A percentile compares a stretch with the other conserved stretches of the same genome.
Evolutionary conservation across 192 early-diverging fungal species (phyloP).

Genomic region (Anaeromyces robustus): DNA sequence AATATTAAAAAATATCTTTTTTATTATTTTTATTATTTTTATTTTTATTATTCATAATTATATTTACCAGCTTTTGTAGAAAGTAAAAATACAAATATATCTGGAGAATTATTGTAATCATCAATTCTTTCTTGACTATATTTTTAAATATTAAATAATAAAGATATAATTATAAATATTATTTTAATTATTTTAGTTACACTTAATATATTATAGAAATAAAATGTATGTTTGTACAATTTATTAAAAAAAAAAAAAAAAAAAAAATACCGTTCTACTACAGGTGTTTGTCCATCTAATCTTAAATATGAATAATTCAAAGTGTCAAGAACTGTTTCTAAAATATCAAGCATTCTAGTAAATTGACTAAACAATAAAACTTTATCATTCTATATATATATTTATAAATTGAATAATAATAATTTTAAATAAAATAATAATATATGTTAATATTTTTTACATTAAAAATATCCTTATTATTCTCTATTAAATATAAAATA

Average conservation of each 20-base stretch:
- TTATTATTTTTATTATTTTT: no score
- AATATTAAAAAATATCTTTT: no score
- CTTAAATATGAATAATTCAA: conserved; percentile 16
- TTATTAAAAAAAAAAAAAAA: background rate
- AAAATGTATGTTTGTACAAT: no score
- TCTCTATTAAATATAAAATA: no score
- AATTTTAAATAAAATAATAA: background rate
- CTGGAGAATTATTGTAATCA: conserved; percentile 42
- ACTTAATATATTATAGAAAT: no score
- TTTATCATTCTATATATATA: conserved; percentile 17
- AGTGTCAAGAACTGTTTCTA: conserved; percentile 21
- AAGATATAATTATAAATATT: no score
- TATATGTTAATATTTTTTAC: no score
- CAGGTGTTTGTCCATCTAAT: conserved; percentile 53
- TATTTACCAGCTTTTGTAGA: conserved; percentile 53
- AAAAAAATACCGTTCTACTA: conserved; percentile 27
- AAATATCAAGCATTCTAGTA: conserved; percentile 34
- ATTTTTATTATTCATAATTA: background rate
- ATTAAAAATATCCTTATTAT: no score
- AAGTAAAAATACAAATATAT: conserved; percentile 47
- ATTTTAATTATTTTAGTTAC: no score
- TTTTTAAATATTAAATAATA: background rate
- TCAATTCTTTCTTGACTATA: conserved; percentile 51
- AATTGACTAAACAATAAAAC: conserved; percentile 33
- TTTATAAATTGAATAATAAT: background rate